Evolutionary conservation across 257 asterid species (phyloP).

Genomic region (Nicotiana tomentosiformis): DNA sequence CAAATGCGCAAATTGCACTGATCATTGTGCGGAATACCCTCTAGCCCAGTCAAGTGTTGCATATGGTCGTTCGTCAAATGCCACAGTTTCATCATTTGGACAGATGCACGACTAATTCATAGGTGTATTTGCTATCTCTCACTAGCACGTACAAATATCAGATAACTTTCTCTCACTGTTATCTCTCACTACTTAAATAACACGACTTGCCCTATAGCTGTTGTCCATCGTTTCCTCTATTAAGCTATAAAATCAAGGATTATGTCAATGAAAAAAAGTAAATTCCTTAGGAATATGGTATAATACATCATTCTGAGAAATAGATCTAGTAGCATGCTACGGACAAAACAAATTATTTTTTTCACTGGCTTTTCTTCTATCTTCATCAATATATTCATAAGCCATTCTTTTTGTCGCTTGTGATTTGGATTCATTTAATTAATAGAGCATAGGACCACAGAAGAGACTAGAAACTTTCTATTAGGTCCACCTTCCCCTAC

Average conservation of each 20-base stretch:
- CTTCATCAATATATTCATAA: not conserved
- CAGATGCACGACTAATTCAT: too few species aligned
- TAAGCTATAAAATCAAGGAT: too few species aligned
- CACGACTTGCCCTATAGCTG: too few species aligned
- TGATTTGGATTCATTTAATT: not conserved
- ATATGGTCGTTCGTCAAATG: not conserved
- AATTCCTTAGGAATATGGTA: not conserved
- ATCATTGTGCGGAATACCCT: too few species aligned
- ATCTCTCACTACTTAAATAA: too few species aligned
- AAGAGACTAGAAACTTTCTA: slow-evolving; percentile 4
- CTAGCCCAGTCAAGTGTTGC: not conserved
- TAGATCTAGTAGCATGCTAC: not conserved
- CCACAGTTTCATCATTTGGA: not conserved
- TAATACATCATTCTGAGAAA: not conserved
- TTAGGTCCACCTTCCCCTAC: not conserved
- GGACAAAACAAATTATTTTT: not conserved
- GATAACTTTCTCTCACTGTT: too few species aligned
- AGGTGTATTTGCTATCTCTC: too few species aligned
- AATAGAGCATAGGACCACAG: not conserved
- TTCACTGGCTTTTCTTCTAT: not conserved
- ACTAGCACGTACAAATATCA: too few species aligned
- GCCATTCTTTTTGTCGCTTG: slow-evolving; percentile 1
- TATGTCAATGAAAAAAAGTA: too few species aligned
- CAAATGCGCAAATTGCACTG: not conserved
- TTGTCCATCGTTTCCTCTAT: too few species aligned